Conservation (phyloP, 768 basidiomycete genomes). For the Lactifluus subvellereus region DNA sequence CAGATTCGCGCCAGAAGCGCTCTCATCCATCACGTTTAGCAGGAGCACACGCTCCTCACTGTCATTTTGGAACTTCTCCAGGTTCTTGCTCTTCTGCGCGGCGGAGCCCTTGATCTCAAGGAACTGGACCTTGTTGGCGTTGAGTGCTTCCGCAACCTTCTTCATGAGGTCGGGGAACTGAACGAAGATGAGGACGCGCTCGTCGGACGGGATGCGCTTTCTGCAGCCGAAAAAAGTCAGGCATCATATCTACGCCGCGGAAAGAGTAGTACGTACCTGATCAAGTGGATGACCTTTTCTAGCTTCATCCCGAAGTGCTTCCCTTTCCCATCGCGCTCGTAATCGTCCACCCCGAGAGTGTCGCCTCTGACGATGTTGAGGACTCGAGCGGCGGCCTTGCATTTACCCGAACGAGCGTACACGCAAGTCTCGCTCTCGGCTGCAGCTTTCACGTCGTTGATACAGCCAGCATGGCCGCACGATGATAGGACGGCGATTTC, state of each 20-base stretch:
- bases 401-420: constrained; percentile 59
- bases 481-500: constrained; percentile 85
- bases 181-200: constrained; percentile 89
- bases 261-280: constrained; percentile 50
- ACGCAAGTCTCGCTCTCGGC: constrained; percentile 82
- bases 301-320: constrained; percentile 81
- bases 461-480: constrained; percentile 86
- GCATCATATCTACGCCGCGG: neutral
- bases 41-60: constrained; percentile 75
- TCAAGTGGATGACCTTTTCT: constrained; percentile 67
- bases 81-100: constrained; percentile 68
- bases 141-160: constrained; percentile 82
- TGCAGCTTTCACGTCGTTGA: constrained; percentile 60
- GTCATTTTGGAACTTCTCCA: constrained; percentile 82
- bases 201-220: constrained; percentile 60
- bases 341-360: constrained; percentile 75
- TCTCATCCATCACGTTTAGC: constrained; percentile 91
- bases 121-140: constrained; percentile 62
- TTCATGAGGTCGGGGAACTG: constrained; percentile 92
- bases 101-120: constrained; percentile 79
- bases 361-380: constrained; percentile 80
- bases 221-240: constrained; percentile 33
- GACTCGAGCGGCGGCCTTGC: constrained; percentile 72
- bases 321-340: constrained; percentile 60
- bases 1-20: constrained; percentile 88